These are phyloP conservation scores for Stagonosporopsis rhizophila DNA, from an alignment of 2,329 filamentous ascomycete genomes.

Conservation along the genomic window DNA sequence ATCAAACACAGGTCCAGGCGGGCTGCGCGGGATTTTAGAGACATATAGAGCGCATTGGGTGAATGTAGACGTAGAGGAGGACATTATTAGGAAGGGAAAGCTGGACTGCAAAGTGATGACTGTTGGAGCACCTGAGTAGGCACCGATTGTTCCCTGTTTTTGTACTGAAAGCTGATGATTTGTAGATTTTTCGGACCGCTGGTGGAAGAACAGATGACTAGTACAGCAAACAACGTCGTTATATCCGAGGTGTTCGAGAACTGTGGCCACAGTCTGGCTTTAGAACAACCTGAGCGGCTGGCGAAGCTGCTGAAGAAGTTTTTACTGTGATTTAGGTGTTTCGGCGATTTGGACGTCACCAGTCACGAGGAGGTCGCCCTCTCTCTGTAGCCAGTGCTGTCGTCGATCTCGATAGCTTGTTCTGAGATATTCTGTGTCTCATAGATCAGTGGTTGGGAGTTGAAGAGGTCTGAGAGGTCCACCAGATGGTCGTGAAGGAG, in stretches of 20 bases:
- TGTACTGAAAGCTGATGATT: not conserved
- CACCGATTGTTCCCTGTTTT: not conserved
- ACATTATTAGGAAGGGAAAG: conserved; percentile 26
- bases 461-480: too few relatives aligned
- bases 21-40: conserved; percentile 27
- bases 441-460: too few relatives aligned
- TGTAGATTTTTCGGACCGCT: conserved; percentile 27
- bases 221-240: conserved; percentile 39
- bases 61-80: conserved; percentile 31
- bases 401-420: too few relatives aligned
- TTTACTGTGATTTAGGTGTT: conserved; percentile 1
- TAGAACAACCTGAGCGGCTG: conserved; percentile 29
- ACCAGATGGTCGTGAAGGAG: too few relatives aligned
- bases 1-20: conserved; percentile 14
- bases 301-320: conserved; percentile 26
- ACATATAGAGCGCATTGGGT: conserved; percentile 32
- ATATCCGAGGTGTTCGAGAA: conserved; percentile 34
- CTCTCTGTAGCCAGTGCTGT: too few relatives aligned
- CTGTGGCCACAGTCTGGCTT: conserved; percentile 28
- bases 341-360: not conserved
- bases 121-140: conserved; percentile 30
- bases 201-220: conserved; percentile 35
- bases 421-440: too few relatives aligned
- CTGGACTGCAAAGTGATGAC: conserved; percentile 31
- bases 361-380: too few relatives aligned